These are phyloP conservation scores for Chlamydomonas sphaeroides DNA, from an alignment of 139 green algal species.

Conservation along the genomic window DNA sequence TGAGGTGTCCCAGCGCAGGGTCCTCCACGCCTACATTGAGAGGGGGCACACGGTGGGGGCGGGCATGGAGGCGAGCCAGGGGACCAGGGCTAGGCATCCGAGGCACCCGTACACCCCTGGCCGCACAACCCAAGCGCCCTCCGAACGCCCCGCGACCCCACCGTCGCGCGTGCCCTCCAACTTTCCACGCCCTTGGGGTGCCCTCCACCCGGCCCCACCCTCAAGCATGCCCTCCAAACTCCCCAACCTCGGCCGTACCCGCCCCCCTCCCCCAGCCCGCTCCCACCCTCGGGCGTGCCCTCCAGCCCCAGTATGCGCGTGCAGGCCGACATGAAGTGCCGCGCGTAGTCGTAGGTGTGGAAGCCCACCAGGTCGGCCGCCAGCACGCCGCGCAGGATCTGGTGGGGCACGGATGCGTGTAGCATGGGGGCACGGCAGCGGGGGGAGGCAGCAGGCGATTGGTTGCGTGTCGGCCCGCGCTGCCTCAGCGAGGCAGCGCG, in stretches of 20 bases:
- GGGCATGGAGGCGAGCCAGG: conserved; percentile 47
- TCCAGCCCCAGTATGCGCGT: conserved; percentile 93
- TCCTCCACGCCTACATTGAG: conserved; percentile 94
- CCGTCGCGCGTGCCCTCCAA: background rate
- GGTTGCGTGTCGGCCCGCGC: too few species aligned
- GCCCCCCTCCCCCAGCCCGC: background rate
- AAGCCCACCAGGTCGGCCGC: conserved; percentile 90
- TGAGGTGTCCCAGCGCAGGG: conserved; percentile 85
- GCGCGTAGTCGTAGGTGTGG: conserved; percentile 95
- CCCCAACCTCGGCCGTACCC: background rate
- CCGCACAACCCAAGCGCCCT: too few species aligned
- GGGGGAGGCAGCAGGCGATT: too few species aligned
- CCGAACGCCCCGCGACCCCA: too few species aligned
- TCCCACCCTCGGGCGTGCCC: conserved; percentile 68
- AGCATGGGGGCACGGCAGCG: background rate
- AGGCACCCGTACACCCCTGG: too few species aligned
- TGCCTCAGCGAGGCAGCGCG: too few species aligned
- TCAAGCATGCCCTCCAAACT: too few species aligned
- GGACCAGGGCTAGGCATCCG: too few species aligned
- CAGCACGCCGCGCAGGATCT: conserved; percentile 82
- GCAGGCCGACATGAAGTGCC: conserved; percentile 93
- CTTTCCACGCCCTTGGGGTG: too few species aligned
- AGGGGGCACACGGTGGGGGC: too few species aligned
- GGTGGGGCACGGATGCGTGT: background rate
- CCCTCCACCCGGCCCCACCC: too few species aligned